Conservation (phyloP, 345 rosid genomes). For the Pseudoturritis turrita region DNA sequence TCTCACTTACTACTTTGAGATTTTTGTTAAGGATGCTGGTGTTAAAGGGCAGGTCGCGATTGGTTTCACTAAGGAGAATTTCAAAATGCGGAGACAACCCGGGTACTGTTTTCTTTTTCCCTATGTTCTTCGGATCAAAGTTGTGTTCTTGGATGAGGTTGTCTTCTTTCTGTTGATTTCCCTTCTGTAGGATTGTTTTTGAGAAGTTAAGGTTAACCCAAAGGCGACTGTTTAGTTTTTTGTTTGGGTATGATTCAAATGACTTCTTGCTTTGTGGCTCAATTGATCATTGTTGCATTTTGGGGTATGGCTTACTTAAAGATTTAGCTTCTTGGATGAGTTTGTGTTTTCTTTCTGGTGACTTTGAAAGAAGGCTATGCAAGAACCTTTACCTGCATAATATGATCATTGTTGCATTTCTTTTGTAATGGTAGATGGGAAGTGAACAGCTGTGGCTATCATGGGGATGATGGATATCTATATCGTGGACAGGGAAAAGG, state of each 20-base stretch:
- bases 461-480: constrained; percentile 88
- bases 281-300: too few species aligned
- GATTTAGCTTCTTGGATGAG: too few species aligned
- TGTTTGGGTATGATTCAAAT: too few species aligned
- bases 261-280: neutral
- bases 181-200: neutral
- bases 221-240: neutral
- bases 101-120: constrained; percentile 41
- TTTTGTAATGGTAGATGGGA: constrained; percentile 70
- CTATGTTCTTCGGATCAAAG: neutral
- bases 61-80: constrained; percentile 73
- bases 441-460: constrained; percentile 91
- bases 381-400: too few species aligned
- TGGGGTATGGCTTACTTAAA: too few species aligned
- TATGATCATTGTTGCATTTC: neutral
- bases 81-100: constrained; percentile 90
- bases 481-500: constrained; percentile 77
- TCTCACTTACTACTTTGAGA: constrained; percentile 87
- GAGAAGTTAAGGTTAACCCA: neutral
- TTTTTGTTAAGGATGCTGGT: constrained; percentile 72
- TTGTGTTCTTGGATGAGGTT: neutral
- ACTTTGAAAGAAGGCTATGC: too few species aligned
- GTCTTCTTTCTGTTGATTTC: neutral
- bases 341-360: too few species aligned
- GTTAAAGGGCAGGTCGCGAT: constrained; percentile 70